A percentile compares a stretch with the other conserved stretches of the same genome.
Evolutionary conservation across 2,329 filamentous ascomycete species (phyloP).

Genomic region (Botrytis hyacinthi): DNA sequence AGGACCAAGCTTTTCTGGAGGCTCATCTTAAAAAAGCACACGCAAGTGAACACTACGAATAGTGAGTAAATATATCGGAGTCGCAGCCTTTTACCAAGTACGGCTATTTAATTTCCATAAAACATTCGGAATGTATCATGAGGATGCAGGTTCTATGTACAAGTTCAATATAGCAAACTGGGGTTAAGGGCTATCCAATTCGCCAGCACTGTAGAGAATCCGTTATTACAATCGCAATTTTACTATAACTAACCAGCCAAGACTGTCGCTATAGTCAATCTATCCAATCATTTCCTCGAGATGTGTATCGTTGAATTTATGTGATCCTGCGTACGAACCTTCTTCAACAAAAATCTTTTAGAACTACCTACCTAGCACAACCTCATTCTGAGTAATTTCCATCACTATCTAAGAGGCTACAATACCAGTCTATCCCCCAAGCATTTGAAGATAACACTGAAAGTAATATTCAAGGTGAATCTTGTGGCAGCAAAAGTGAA

Average conservation of each 20-base stretch:
- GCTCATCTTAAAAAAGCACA: not conserved
- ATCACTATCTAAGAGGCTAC: not conserved
- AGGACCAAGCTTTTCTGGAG: accelerated
- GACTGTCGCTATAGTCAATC: not conserved
- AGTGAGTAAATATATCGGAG: not conserved
- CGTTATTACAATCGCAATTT: too few relatives aligned
- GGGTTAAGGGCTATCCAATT: not conserved
- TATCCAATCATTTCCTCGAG: not conserved
- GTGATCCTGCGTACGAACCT: not conserved
- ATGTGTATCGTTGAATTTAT: not conserved
- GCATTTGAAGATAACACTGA: not conserved
- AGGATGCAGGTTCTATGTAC: not conserved
- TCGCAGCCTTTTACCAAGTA: not conserved
- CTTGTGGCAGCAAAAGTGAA: not conserved
- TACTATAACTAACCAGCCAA: too few relatives aligned
- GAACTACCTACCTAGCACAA: not conserved
- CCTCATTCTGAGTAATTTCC: not conserved
- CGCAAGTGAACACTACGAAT: accelerated
- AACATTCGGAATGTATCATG: not conserved
- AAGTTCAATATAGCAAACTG: not conserved
- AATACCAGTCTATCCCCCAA: not conserved
- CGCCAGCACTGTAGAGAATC: not conserved
- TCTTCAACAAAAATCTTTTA: not conserved
- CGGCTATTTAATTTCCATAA: not conserved
- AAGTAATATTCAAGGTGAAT: not conserved